phyloP scores from a whole-genome alignment of 192 early-diverging fungal species.

The Coemansia javaensis region DNA sequence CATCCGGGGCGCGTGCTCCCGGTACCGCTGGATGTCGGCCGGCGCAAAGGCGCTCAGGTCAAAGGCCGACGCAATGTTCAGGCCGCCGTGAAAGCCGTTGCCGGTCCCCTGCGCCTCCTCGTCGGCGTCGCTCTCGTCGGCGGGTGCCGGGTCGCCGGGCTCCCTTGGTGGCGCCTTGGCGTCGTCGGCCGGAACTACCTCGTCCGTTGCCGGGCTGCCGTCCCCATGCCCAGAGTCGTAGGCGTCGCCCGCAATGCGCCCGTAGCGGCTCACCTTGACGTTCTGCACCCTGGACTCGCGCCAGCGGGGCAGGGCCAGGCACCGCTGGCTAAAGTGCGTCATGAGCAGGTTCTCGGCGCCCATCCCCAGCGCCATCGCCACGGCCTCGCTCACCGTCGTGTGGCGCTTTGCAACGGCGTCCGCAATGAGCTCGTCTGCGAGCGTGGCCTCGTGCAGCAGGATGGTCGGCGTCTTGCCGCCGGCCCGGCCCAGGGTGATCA shows the following conservation, averaged over 20 bases:
- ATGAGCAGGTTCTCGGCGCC: conserved; percentile 75
- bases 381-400: conserved; percentile 81
- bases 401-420: conserved; percentile 81
- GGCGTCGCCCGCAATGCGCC: conserved; percentile 10
- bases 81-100: too few species aligned
- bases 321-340: conserved; percentile 97
- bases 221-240: conserved; percentile 2
- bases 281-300: conserved; percentile 1
- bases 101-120: conserved; percentile 1
- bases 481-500: conserved; percentile 64
- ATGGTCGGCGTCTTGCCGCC: conserved; percentile 55
- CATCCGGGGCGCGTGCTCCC: conserved; percentile 4
- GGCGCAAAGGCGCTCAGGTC: conserved; percentile 29
- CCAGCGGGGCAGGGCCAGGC: conserved; percentile 48
- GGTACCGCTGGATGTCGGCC: conserved; percentile 18
- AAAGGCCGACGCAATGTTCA: conserved; percentile 35
- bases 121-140: conserved; percentile 5
- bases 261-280: conserved; percentile 20
- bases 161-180: conserved; percentile 14
- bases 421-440: conserved; percentile 63
- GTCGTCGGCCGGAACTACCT: background rate
- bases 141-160: conserved; percentile 7
- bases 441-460: conserved; percentile 90
- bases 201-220: conserved; percentile 5
- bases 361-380: conserved; percentile 79